Conservation (phyloP, 2,329 filamentous ascomycete genomes). For the Colletotrichum caudatum region DNA sequence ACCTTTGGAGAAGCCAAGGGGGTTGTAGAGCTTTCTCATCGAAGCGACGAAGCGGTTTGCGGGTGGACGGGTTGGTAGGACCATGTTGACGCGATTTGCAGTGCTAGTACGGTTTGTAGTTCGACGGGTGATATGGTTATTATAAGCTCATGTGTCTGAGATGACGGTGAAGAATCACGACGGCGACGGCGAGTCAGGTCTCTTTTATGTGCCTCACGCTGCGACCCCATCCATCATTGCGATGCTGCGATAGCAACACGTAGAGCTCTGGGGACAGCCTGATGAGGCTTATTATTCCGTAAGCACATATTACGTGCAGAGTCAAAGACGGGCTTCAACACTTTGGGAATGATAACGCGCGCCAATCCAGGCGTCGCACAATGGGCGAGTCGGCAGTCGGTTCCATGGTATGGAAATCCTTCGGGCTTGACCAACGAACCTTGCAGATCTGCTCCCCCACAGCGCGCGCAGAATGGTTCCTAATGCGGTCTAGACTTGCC, state of each 20-base stretch:
- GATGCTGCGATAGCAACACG: not conserved
- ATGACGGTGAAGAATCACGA: not conserved
- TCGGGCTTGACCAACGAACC: not conserved
- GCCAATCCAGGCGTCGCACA: not conserved
- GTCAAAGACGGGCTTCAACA: not conserved
- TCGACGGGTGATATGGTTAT: too few species aligned
- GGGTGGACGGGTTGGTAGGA: conserved; percentile 25
- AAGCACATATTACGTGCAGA: not conserved
- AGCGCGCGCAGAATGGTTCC: conserved; percentile 35
- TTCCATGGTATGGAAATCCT: not conserved
- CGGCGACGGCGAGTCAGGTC: not conserved
- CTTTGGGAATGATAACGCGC: conserved; percentile 19
- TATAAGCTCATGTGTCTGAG: not conserved
- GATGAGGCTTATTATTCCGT: not conserved
- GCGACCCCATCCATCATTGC: not conserved
- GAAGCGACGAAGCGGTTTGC: conserved; percentile 44
- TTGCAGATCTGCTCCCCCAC: not conserved
- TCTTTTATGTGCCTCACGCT: conserved; percentile 1
- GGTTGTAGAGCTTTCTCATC: conserved; percentile 53
- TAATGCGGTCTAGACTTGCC: conserved; percentile 16
- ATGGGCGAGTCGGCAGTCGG: not conserved
- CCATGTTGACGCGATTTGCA: conserved; percentile 6
- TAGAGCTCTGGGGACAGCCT: not conserved
- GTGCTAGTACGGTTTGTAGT: not conserved
- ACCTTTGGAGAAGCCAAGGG: conserved; percentile 66